Base-by-base conservation (phyloP, 176 grass and related monocot species). In the Poa pratensis region DNA sequence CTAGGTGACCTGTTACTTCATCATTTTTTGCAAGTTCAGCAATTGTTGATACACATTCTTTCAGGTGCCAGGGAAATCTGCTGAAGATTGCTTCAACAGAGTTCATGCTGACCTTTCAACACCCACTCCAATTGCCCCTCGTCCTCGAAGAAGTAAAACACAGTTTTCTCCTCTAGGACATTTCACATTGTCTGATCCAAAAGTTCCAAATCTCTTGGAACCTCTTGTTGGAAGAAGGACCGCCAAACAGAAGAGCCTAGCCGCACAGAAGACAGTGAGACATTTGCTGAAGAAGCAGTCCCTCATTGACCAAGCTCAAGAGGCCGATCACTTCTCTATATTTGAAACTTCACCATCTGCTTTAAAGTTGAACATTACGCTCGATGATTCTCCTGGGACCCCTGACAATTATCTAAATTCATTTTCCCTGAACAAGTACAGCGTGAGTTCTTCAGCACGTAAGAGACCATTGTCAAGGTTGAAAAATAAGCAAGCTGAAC, bases 31-130 rank as follows among this genome's bases (percentile, higher is more conserved):
- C 28, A 79, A 35, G 15, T 50, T 50, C 26, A 90, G 17, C 17
- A 15, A 64, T 73, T 27, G 70, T 46, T 69, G 54, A 67, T 50
- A 48, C 14, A 67, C 81, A 81, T 82, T 40, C 79, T 78, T 88
- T 63, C 80, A 98, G 95, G 96, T 98, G 22, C 86, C 91, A 7
- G 96, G 89, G 20, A 98, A 80, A 83, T 93, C 88, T 94, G 87
- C 85, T 6, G 67, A 94, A 81, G 93, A 98, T 58, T 95, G 91
- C 74, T 98, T 95, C 64, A 89, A 91, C 75, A 89, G 67, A 90
- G 91, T 98, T 77, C 86, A 98, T 62, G 86, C 87, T 69, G 86
- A 93, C 50, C 85, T 90, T 50, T 80, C 76, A 27, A 95, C 93
- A 32, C 96, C 96, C 23, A 90, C 87, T 90, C 90, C 91, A 57